Base-by-base conservation (phyloP, 2,329 filamentous ascomycete genomes). In the Neopestalotiopsis sp. region DNA sequence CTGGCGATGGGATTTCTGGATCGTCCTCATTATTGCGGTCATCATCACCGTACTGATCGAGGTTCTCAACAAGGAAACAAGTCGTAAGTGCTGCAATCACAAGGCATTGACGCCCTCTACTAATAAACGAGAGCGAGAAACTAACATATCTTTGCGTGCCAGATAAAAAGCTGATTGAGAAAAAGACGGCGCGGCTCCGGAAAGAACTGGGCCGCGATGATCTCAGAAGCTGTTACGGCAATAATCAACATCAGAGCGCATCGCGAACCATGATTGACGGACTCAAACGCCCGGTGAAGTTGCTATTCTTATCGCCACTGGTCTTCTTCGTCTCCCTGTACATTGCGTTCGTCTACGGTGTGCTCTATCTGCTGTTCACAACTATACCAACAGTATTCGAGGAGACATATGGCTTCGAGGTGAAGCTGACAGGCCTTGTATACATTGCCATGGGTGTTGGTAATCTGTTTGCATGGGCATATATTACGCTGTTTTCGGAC, bases 251-350 rank as follows among this genome's bases (percentile, higher is more conserved):
- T 30, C 68, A 64, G 58, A 67, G 63, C 45, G 67, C 52, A 30
- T 65, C 40, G 4, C 24, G 57, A 3, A 42, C 68, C 28, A 58
- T 71, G 13, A n/a, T 67, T 1, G 62, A 57, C 49, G 69, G 4
- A 6, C 76, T 85, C 20, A 75, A 83, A 12, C 77, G 85, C 3
- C 86, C 86, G 0, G 52, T 84, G 1, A 79, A 82, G 34, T 78
- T 89, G 68, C 82, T 89, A 1, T 73, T 85, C 69, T 81, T 83
- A 1, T 87, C 88, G 59, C 86, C 87, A 0, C 84, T 89, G 1
- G 84, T 89, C 0, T 82, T 87, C 20, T 81, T 86, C 32, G 65
- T 80, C 3, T 79, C 79, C 0, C 66, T 80, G 1, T 83, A 81
- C 68, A 76, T 75, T 3, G 78, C 77, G 1, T 76, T 83, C 20